Conservation (phyloP, 2,329 filamentous ascomycete genomes). For the Beauveria sp. region DNA sequence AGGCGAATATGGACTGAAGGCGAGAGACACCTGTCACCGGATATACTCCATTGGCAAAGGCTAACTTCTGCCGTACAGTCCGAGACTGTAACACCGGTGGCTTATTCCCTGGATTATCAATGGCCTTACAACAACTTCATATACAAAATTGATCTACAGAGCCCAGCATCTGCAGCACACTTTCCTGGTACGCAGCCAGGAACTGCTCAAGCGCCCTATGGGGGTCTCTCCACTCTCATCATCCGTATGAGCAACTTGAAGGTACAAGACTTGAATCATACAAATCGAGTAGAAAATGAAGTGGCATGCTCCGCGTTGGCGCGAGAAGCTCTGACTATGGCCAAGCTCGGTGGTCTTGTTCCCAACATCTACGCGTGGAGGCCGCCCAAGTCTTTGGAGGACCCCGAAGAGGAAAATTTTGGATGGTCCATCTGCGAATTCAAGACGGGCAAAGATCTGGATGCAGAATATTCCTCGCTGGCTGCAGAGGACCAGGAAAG, state of each 20-base stretch:
- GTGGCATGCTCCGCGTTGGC: constrained; percentile 19
- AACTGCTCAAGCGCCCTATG: neutral
- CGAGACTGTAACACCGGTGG: neutral
- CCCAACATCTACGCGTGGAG: constrained; percentile 19
- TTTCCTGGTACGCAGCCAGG: constrained; percentile 5
- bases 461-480: constrained; percentile 13
- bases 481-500: neutral
- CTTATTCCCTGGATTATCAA: neutral
- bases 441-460: constrained; percentile 16
- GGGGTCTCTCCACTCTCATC: constrained; percentile 6
- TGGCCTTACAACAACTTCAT: constrained; percentile 16
- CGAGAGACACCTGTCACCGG: neutral
- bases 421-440: constrained; percentile 21
- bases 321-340: constrained; percentile 12
- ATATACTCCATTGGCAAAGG: neutral
- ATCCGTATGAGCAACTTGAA: constrained; percentile 14
- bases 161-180: neutral
- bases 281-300: constrained; percentile 21
- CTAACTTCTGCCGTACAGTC: neutral
- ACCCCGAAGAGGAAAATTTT: constrained; percentile 5
- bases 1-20: neutral
- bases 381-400: neutral
- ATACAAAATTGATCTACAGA: constrained; percentile 13
- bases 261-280: constrained; percentile 11
- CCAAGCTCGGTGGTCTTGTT: constrained; percentile 6